A percentile compares a stretch with the other conserved stretches of the same genome.
These are phyloP conservation scores for Sclerotinia minor DNA, from an alignment of 2,329 filamentous ascomycete species.

Conservation along the genomic window DNA sequence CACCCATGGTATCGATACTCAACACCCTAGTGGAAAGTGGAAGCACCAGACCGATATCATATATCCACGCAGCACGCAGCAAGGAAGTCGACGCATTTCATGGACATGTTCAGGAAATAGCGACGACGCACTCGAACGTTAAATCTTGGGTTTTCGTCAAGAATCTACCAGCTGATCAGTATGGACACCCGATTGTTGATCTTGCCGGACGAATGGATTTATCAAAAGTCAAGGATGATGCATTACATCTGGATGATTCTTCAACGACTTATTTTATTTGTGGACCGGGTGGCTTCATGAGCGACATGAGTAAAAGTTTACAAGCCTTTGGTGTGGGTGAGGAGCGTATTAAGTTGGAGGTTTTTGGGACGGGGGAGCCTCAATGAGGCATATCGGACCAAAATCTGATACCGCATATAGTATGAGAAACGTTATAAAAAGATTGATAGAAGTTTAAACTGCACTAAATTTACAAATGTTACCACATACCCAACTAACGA, in stretches of 20 bases:
- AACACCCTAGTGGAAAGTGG: constrained; percentile 49
- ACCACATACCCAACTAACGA: too few species aligned
- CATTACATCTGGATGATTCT: constrained; percentile 1
- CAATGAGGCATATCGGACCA: background rate
- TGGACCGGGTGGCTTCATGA: constrained; percentile 20
- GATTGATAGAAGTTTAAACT: background rate
- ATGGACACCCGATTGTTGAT: background rate
- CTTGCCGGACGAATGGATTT: constrained; percentile 8
- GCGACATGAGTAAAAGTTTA: constrained; percentile 1
- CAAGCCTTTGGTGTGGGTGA: background rate
- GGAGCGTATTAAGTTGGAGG: constrained; percentile 13
- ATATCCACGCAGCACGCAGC: constrained; percentile 61
- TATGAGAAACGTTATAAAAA: background rate
- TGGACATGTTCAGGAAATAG: constrained; percentile 46
- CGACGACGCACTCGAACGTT: background rate
- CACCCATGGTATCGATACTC: constrained; percentile 65
- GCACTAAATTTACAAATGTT: constrained; percentile 1
- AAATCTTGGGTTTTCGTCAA: constrained; percentile 10
- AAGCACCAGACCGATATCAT: constrained; percentile 54
- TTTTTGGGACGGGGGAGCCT: constrained; percentile 12
- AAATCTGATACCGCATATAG: background rate
- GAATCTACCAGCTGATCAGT: background rate
- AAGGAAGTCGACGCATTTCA: constrained; percentile 56
- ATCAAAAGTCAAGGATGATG: background rate
- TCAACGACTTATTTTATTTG: constrained; percentile 17